Evolutionary conservation across 2,329 filamentous ascomycete species (phyloP), one percentile per base, ranked within the genome.

Genomic region (Talaromyces rugulosus): DNA sequence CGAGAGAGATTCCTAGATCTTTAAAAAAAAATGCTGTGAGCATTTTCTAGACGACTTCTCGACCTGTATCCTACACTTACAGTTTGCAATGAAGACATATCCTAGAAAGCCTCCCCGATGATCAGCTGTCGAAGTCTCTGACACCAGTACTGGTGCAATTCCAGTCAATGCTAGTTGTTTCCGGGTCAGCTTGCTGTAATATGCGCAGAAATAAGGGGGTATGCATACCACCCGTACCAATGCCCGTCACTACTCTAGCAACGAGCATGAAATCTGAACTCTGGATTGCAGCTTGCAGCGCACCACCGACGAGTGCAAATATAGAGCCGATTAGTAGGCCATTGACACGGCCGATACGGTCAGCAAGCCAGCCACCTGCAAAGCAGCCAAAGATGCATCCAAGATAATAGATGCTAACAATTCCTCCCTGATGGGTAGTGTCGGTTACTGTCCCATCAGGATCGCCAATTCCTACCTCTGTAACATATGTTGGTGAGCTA

Each of bases 341-440:
- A 60, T 80, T 81, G 66, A 82, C 83, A 33, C 83, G 80, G n/a
- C 83, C 83, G 42, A 83, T 77, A 23, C 75, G 76, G 66, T 85
- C 83, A n/a, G 80, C 83, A 23, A 80, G 69, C 77, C 79, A 80
- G 8, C 76, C 81, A 11, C 81, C 81, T 11, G 74, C 68, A 65
- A 83, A 82, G 66, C 81, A 83, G 12, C 80, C 81, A 58, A 80
- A 78, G 61, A 83, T 81, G 18, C 75, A 77, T 5, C 82, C 82
- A 28, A 84, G 72, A 65, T 84, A 84, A 66, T 84, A 84, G 2
- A 82, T 74, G n/a, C 81, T 80, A 18, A 82, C 80, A 53, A 84
- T 78, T 42, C 82, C 82, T 7, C 82, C 82, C 67, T 83, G 79
- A 62, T 83, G 79, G 3, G 78, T 76, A 12, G 77, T 75, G 66